Evolutionary conservation across 2,329 filamentous ascomycete genomes (phyloP), one percentile per base, ranked within the genome.

Genomic region (Botryotinia convoluta): DNA sequence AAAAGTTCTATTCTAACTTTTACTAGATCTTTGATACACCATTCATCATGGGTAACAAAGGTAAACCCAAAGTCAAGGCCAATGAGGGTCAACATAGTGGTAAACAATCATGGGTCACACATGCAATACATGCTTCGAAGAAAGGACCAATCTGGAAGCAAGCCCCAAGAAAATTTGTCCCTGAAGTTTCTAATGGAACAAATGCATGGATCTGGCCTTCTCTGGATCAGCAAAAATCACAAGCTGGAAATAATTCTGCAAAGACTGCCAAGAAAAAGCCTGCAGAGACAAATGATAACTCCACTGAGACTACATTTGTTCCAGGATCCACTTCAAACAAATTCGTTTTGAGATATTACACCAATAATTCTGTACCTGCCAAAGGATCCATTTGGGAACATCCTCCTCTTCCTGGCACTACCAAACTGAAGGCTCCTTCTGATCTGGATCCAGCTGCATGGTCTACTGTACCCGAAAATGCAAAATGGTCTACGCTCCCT

Each of bases 391-490:
- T 20, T n/a, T 70, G 68, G 65, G 48, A 57, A 44, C 48, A 57
- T 26, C 65, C 37, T 6, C 65, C 65, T 42, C 35, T 48, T 29
- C 65, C 65, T 26, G 26, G n/a, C 6, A 32, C 16, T 32, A 14
- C 22, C 48, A 57, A 69, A 16, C 10, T 32, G 7, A 14, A 29
- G 4, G 16, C 39, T 42, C 1, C 35, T 9, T 26, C 48, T 69
- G 37, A 54, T 16, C 65, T 10, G 3, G 37, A 69, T 42, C 48
- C 18, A 42, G 18, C 18, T 6, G 37, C 51, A 32, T 69, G 65
- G 65, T 16, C n/a, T 42, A 57, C n/a, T 32, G n/a, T 69, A 32
- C 65, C 65, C 7, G 65, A 69, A 22, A 69, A 69, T 29, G 65
- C 48, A 42, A 69, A 22, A 63, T 70, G 51, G 68, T 51, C n/a